Conservation (phyloP, 495 filamentous ascomycete genomes). For the Trichoderma orchidacearum region DNA sequence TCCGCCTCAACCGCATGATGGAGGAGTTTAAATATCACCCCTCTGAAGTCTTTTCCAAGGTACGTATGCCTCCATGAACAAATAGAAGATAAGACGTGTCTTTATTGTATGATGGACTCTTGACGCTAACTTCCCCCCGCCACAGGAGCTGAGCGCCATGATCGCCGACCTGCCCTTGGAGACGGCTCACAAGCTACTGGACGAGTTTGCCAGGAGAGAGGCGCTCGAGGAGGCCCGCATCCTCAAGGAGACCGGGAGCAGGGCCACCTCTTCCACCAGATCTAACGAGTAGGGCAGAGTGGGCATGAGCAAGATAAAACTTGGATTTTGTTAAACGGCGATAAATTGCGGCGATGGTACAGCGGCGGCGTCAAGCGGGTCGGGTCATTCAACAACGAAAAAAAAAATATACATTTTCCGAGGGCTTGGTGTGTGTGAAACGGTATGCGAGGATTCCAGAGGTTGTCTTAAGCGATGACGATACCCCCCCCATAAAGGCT, state of each 20-base stretch:
- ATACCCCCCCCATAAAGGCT: neutral
- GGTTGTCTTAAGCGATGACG: neutral
- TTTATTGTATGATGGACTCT: no score
- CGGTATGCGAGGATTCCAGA: neutral
- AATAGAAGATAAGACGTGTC: no score
- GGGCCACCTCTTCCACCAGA: neutral
- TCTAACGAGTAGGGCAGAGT: neutral
- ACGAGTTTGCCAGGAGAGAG: slow-evolving; percentile 1
- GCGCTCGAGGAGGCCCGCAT: neutral
- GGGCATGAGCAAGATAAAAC: no score
- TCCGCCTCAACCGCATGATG: slow-evolving; percentile 1
- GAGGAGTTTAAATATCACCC: slow-evolving; percentile 1
- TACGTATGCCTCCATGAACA: neutral
- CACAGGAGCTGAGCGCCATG: neutral
- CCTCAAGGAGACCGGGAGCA: neutral
- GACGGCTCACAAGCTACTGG: neutral
- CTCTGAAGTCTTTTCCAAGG: neutral
- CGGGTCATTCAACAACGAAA: neutral
- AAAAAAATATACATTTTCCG: neutral
- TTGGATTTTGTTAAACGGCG: no score
- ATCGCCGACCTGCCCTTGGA: slow-evolving; percentile 1
- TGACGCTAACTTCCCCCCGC: neutral
- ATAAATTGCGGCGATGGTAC: neutral
- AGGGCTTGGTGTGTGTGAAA: neutral
- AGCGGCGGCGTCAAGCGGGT: neutral